These are phyloP conservation scores for Psidium friedrichsthalianum DNA, from an alignment of 345 rosid species.

Conservation along the genomic window DNA sequence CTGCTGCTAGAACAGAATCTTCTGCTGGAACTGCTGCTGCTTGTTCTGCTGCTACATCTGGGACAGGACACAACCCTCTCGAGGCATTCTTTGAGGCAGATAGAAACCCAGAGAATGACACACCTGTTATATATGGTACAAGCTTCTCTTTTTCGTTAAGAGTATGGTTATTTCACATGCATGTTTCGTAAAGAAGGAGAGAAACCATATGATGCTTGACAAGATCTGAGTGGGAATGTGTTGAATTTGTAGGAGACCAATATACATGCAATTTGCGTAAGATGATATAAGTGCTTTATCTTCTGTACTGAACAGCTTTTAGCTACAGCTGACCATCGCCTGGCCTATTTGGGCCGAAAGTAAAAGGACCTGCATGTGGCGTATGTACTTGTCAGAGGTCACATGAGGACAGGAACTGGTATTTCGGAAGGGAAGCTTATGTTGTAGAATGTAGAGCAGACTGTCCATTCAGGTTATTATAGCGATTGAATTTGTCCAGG, in stretches of 20 bases:
- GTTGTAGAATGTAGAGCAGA: background rate
- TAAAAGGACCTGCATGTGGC: background rate
- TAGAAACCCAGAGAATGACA: constrained; percentile 54
- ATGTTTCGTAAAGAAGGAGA: background rate
- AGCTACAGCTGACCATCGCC: background rate
- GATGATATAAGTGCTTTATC: background rate
- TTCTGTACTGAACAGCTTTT: background rate
- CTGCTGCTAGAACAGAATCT: constrained; percentile 58
- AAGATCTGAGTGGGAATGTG: background rate
- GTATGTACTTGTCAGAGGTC: background rate
- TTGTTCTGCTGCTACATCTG: constrained; percentile 38
- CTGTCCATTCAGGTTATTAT: background rate
- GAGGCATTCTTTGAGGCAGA: constrained; percentile 81
- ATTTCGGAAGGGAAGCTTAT: background rate
- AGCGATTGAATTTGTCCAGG: background rate
- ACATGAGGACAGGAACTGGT: background rate
- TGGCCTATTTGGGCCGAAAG: background rate
- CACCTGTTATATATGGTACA: constrained; percentile 65
- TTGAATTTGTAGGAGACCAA: background rate
- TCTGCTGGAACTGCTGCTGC: constrained; percentile 45
- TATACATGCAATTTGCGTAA: background rate
- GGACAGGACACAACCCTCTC: constrained; percentile 42
- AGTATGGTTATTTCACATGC: background rate
- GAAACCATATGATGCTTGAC: background rate
- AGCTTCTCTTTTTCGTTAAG: background rate